These are phyloP conservation scores for Solanum peruvianum DNA, from an alignment of 257 asterid genomes.

Conservation along the genomic window DNA sequence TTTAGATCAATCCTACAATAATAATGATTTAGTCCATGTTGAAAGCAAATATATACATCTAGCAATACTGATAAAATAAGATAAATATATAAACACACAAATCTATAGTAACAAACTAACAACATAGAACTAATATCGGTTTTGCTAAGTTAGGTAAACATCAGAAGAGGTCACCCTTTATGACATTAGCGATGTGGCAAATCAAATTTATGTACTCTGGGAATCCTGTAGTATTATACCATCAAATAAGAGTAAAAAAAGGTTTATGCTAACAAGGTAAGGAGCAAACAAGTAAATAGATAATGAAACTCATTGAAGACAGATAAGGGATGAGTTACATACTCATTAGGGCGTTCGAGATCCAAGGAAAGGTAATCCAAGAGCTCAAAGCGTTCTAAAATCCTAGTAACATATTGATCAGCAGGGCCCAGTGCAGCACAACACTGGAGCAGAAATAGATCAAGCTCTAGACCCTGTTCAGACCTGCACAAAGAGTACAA, in stretches of 20 bases:
- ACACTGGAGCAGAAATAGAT: constrained; percentile 90
- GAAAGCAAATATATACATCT: background rate
- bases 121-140: background rate
- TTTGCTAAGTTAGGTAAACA: background rate
- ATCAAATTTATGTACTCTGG: background rate
- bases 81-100: background rate
- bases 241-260: background rate
- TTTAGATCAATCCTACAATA: background rate
- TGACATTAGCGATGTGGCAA: background rate
- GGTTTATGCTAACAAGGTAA: background rate
- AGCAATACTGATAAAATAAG: background rate
- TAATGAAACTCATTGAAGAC: constrained; percentile 5
- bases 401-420: constrained; percentile 65
- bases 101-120: background rate
- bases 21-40: background rate
- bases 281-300: background rate
- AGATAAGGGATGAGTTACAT: constrained; percentile 31
- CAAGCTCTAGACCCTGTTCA: constrained; percentile 89
- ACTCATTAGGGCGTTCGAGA: constrained; percentile 82
- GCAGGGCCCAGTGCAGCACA: constrained; percentile 98
- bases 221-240: background rate
- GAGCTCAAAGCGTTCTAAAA: constrained; percentile 87
- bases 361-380: constrained; percentile 57
- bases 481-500: constrained; percentile 45
- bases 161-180: background rate